Base-by-base conservation (phyloP, 75 land plant genomes). In the Pinus albicaulis region DNA sequence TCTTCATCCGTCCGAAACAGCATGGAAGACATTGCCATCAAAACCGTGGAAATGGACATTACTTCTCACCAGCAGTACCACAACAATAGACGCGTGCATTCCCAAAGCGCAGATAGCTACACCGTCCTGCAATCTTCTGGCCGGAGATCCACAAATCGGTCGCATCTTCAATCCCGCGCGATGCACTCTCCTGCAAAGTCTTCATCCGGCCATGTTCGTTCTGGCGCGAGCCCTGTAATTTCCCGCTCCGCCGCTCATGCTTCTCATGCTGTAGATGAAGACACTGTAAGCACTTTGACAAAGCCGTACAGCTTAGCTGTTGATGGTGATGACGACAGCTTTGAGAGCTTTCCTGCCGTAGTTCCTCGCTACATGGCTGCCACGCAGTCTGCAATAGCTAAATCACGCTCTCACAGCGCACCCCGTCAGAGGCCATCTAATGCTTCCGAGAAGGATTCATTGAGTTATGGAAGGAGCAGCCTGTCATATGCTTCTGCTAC, bases 361-460 rank as follows among this genome's bases (percentile, higher is more conserved):
- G 74, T 78, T 5, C 94, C 92, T 1, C 86, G 93, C 73, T 96
- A 96, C 85, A 96, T 96, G 99, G 93, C 95, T 53, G 79, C 94
- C 19, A 96, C 99, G 14, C 77, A 89, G 77, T 96, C 99, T 0
- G 92, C 98, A 0, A 89, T 82, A 77, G 97, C 98, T 63, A 95
- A 93, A 77, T 80, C 78, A 2, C 79, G 94, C 38, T 68, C 74
- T 14, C 84, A 68, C 34, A 78, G 89, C 77, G 61, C 66, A 11
- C 81, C 75, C 17, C 83, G 81, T 77, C 84, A 76, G 55, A 69
- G 80, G 48, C 61, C 61, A 17, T 20, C 61, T 20, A 10, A 1
- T 48, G 53, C 53, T 48, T 0, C 53, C 12, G 53, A 48, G 53
- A 48, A 48, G 53, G 53, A 48, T 48, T 48, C 53, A 48, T 48